Evolutionary conservation across 1,284 basidiomycete species (phyloP).

Genomic region (Ceratobasidium papillatum): DNA sequence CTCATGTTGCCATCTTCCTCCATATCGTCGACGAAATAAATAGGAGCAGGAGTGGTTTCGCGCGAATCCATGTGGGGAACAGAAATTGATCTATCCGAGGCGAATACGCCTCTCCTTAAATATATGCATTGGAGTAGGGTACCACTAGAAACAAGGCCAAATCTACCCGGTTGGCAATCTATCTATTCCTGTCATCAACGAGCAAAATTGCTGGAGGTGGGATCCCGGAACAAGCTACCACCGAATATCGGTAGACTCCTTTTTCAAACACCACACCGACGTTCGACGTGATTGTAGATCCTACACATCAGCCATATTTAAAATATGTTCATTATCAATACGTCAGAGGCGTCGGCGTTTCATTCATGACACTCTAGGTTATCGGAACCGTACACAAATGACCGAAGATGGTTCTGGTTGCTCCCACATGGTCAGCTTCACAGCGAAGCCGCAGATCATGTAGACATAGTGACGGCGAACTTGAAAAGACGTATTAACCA

Average conservation of each 20-base stretch:
- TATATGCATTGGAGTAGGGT: background rate
- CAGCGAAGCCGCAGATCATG: background rate
- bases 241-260: no score
- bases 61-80: background rate
- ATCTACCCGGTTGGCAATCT: no score
- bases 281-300: no score
- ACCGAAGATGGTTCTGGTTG: background rate
- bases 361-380: background rate
- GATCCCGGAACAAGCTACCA: no score
- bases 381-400: background rate
- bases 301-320: no score
- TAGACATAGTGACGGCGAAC: no score
- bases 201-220: no score
- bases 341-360: background rate
- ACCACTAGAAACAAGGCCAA: background rate
- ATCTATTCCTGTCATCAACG: no score
- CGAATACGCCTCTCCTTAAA: background rate
- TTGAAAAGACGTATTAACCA: background rate
- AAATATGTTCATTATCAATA: no score
- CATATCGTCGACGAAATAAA: constrained; percentile 13
- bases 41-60: constrained; percentile 5
- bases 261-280: no score
- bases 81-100: background rate
- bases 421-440: background rate
- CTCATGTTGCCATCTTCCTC: constrained; percentile 21